A percentile compares a stretch with the other conserved stretches of the same genome.
phyloP scores from a whole-genome alignment of 2,329 filamentous ascomycete species.

The Aspergillus persii region DNA sequence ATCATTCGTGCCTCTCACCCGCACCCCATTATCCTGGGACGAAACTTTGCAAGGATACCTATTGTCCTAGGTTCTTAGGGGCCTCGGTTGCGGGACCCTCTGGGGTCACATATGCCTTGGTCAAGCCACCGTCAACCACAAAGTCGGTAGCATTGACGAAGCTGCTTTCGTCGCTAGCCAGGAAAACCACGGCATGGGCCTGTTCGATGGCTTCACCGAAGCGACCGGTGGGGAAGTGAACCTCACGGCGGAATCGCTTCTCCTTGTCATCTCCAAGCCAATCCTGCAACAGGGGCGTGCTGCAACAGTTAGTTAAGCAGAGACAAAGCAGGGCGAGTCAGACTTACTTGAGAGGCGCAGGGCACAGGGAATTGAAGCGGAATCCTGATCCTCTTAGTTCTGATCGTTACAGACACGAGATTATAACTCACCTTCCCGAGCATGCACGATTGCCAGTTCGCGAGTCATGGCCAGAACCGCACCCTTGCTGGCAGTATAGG shows the following conservation, averaged over 20 bases:
- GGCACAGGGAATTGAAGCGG: constrained; percentile 88
- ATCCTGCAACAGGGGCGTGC: constrained; percentile 84
- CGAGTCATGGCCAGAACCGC: constrained; percentile 87
- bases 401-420: background rate
- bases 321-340: background rate
- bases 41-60: background rate
- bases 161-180: constrained; percentile 83
- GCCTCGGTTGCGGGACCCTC: constrained; percentile 56
- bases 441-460: constrained; percentile 88
- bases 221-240: constrained; percentile 83
- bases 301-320: constrained; percentile 23
- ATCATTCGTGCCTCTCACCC: constrained; percentile 2
- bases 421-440: constrained; percentile 59
- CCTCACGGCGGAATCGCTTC: constrained; percentile 78
- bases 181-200: constrained; percentile 81
- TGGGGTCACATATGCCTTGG: constrained; percentile 73
- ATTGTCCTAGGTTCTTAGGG: constrained; percentile 50
- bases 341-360: constrained; percentile 74
- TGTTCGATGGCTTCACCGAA: constrained; percentile 95
- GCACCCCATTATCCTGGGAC: background rate
- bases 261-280: constrained; percentile 84
- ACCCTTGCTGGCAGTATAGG: constrained; percentile 92
- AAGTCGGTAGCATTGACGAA: constrained; percentile 92
- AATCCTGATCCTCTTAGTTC: constrained; percentile 47
- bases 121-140: constrained; percentile 94